Base-by-base conservation (phyloP, 306 rosid species). In the Vicia villosa region DNA sequence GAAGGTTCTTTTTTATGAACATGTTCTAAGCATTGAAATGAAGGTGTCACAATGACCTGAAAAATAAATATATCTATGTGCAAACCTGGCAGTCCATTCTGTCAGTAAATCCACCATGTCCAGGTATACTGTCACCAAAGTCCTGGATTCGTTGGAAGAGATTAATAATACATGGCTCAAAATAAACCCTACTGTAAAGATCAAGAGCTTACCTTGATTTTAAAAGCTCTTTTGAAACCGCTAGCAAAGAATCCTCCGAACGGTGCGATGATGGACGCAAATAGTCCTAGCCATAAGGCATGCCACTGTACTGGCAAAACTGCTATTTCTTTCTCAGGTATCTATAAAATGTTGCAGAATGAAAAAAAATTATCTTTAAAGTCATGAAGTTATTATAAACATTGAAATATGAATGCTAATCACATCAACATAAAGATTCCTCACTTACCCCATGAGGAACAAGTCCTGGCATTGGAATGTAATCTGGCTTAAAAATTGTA, bases 31-130 rank as follows among this genome's bases (percentile, higher is more conserved):
- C 42, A 55, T 55, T 26, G 24, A 21, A 52, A 21, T 19, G 26
- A 17, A 46, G 52, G 15, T 46, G 16, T 15, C 16, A 15, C 21
- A 46, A 1, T 15, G 19, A 7, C 52, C 19, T 46, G 20, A 3
- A 46, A 42, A 57, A 14, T 60, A 15, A 46, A 20, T 37, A 11
- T 24, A 28, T 68, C 40, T 63, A 63, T 59, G 19, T 32, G 46
- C 64, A 51, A 72, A 92, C 99, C 97, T 94, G 99, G 76, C 99
- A 94, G 74, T 94, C 99, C 99, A 94, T 94, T 88, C 99, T 91
- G 77, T 94, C 97, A n/a, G 99, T 94, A 70, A 94, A 87, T 80
- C 97, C 99, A 46, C 99, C 99, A 77, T 94, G 99, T 63, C 99
- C 99, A 42, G 99, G 99, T 73, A 94, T 94, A 64, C 91, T 94